A percentile compares a stretch with the other conserved stretches of the same genome.
phyloP scores from a whole-genome alignment of 495 filamentous ascomycete genomes.

The Hyphodiscus hymeniophilus region DNA sequence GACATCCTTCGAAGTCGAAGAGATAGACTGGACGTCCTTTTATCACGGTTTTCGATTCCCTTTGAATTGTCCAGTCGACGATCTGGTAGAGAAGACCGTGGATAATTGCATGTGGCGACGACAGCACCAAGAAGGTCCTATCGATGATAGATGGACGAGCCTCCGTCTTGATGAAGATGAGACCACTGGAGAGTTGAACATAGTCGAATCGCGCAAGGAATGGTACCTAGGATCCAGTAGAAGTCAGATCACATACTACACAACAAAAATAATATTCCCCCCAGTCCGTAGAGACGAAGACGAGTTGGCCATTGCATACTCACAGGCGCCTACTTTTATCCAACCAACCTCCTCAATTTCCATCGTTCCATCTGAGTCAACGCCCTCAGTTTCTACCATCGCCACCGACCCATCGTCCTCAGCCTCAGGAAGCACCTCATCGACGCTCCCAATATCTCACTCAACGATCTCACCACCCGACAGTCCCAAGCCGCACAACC shows the following conservation, averaged over 20 bases:
- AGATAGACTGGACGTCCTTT: constrained; percentile 60
- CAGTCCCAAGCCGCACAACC: not conserved
- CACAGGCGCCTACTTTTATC: not conserved
- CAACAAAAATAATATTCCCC: constrained; percentile 45
- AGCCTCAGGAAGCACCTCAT: not conserved
- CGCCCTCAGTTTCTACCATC: not conserved
- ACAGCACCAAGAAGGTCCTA: constrained; percentile 62
- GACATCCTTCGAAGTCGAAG: constrained; percentile 52
- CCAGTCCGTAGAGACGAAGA: not conserved
- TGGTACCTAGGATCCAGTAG: constrained; percentile 54
- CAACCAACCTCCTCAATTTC: not conserved
- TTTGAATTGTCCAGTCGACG: constrained; percentile 29
- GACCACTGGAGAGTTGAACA: constrained; percentile 45
- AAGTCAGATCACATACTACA: constrained; percentile 62
- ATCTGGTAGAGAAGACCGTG: constrained; percentile 26
- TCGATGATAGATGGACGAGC: constrained; percentile 70
- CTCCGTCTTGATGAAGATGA: constrained; percentile 59
- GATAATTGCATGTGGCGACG: constrained; percentile 52
- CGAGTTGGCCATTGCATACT: constrained; percentile 1
- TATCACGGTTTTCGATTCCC: constrained; percentile 61
- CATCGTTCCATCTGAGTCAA: not conserved
- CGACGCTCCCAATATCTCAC: not conserved
- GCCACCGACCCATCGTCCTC: not conserved
- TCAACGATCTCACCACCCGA: not conserved
- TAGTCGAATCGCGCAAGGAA: constrained; percentile 65